Conservation (phyloP, 768 basidiomycete genomes). For the Peribolospora baueri region DNA sequence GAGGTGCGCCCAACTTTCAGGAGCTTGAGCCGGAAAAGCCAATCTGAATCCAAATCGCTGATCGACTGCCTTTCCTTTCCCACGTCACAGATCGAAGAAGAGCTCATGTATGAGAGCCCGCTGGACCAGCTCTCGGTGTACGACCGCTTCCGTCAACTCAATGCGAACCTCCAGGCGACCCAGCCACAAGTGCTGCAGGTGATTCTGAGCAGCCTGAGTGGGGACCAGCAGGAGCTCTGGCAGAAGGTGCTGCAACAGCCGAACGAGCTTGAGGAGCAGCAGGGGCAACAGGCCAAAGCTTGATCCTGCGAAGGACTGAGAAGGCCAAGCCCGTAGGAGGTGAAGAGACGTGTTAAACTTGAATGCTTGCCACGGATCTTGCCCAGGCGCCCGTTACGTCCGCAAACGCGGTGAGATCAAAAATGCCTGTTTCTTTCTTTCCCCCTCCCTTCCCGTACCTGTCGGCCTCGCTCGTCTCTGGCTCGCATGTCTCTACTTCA, state of each 20-base stretch:
- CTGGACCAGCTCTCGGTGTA: slow-evolving; percentile 61
- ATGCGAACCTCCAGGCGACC: too few species aligned
- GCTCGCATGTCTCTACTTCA: too few species aligned
- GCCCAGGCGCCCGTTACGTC: too few species aligned
- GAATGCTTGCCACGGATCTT: too few species aligned
- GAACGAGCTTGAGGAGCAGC: too few species aligned
- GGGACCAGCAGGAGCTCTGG: not conserved
- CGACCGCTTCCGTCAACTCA: slow-evolving; percentile 45
- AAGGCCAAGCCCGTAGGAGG: too few species aligned
- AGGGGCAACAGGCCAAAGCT: not conserved
- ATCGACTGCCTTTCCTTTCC: slow-evolving; percentile 7
- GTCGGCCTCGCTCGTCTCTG: too few species aligned
- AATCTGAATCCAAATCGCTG: slow-evolving; percentile 17
- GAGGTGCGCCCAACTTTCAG: slow-evolving; percentile 20
- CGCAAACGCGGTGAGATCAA: too few species aligned
- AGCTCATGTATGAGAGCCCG: slow-evolving; percentile 62
- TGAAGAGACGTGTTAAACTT: too few species aligned
- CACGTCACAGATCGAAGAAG: slow-evolving; percentile 34
- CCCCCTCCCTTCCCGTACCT: too few species aligned
- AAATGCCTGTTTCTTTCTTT: too few species aligned
- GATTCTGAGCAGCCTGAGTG: not conserved
- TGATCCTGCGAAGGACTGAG: slow-evolving; percentile 1
- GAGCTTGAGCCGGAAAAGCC: slow-evolving; percentile 28
- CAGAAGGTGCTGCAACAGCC: not conserved
- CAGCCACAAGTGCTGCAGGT: slow-evolving; percentile 36